Evolutionary conservation across 2,329 filamentous ascomycete genomes (phyloP).

Genomic region (Thielaviopsis punctulata): DNA sequence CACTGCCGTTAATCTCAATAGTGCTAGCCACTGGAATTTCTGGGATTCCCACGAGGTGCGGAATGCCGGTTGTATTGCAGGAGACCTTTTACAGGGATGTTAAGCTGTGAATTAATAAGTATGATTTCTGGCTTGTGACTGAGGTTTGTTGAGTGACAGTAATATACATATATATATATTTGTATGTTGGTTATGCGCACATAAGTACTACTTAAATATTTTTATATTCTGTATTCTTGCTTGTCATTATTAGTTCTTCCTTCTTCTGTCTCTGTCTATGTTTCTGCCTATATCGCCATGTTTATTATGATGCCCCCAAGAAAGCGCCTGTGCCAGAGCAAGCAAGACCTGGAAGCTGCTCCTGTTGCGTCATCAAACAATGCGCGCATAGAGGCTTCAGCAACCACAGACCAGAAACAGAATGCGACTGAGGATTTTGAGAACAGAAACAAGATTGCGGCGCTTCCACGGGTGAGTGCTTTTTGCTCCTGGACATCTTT

Average conservation of each 20-base stretch:
- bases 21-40: neutral
- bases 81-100: neutral
- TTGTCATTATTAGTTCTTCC: neutral
- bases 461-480: neutral
- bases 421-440: neutral
- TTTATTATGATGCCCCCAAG: conserved; percentile 22
- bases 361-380: conserved; percentile 5
- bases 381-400: neutral
- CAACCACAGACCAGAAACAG: neutral
- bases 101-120: neutral
- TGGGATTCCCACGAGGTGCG: neutral
- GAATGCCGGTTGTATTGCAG: conserved; percentile 4
- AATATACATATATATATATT: neutral
- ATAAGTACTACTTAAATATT: neutral
- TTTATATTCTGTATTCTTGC: neutral
- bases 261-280: neutral
- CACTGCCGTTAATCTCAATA: neutral
- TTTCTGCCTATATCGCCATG: conserved; percentile 6
- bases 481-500: neutral
- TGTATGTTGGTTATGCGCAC: neutral
- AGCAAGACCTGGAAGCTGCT: conserved; percentile 15
- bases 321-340: conserved; percentile 22
- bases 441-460: neutral
- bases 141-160: neutral
- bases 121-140: neutral